These are phyloP conservation scores for Mycena crocata DNA, from an alignment of 768 basidiomycete species.

Conservation along the genomic window DNA sequence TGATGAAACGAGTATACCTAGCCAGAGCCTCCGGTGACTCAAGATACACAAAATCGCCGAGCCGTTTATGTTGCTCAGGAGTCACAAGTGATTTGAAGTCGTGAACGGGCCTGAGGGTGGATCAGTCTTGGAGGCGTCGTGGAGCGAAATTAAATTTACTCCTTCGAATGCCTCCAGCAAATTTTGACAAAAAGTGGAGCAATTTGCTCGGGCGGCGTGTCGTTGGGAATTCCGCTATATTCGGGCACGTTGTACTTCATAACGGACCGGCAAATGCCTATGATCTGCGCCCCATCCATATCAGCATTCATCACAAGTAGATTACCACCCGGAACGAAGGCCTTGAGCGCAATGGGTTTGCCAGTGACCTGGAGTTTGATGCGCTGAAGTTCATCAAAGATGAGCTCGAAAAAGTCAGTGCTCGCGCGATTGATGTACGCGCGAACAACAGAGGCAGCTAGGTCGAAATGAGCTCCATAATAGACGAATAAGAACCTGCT, in stretches of 20 bases:
- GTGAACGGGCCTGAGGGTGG: conserved; percentile 6
- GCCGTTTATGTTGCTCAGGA: background rate
- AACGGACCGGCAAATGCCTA: conserved; percentile 14
- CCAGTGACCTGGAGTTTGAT: conserved; percentile 18
- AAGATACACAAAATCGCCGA: conserved; percentile 14
- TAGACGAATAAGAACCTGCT: background rate
- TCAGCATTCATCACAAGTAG: conserved; percentile 21
- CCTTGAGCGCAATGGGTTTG: conserved; percentile 12
- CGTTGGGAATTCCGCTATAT: conserved; percentile 17
- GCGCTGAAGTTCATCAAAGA: conserved; percentile 19
- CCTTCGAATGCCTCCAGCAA: conserved; percentile 16
- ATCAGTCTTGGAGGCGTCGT: background rate
- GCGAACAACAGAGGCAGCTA: conserved; percentile 14
- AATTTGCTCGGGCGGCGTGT: background rate
- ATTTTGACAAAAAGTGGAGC: conserved; percentile 19
- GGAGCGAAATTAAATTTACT: background rate
- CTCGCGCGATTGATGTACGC: conserved; percentile 19
- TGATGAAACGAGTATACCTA: background rate
- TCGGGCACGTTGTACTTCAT: conserved; percentile 13
- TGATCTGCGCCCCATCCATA: conserved; percentile 28
- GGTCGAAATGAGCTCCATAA: background rate
- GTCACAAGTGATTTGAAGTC: conserved; percentile 10
- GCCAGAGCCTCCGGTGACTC: background rate
- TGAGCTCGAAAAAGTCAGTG: conserved; percentile 9
- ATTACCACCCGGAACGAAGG: conserved; percentile 24